Evolutionary conservation across 768 basidiomycete species (phyloP).

Genomic region (Suillus tomentosus): DNA sequence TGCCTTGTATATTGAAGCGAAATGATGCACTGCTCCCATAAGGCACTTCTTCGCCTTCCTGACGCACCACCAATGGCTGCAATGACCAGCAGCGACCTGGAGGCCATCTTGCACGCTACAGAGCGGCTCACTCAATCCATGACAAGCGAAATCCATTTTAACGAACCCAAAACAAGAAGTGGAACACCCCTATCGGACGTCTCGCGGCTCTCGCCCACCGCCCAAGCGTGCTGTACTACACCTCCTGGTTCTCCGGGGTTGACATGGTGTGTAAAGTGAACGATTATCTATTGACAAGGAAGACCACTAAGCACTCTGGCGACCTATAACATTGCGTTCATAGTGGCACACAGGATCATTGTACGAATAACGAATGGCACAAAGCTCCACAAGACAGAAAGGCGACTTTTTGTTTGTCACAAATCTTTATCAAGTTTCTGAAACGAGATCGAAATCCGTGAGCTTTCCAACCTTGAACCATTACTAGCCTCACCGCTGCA

Average conservation of each 20-base stretch:
- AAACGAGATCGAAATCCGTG: neutral
- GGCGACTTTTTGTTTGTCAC: neutral
- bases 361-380: neutral
- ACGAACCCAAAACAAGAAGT: neutral
- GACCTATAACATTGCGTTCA: neutral
- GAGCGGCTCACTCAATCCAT: neutral
- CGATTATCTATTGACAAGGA: neutral
- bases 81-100: neutral
- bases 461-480: neutral
- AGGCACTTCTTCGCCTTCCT: constrained; percentile 2
- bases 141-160: neutral
- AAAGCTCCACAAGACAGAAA: neutral
- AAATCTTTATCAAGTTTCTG: constrained; percentile 7
- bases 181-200: neutral
- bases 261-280: neutral
- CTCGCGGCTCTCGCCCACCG: neutral
- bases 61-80: neutral
- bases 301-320: neutral
- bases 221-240: neutral
- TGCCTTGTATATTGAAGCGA: neutral
- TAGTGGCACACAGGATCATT: neutral
- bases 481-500: neutral
- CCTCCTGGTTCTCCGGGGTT: neutral
- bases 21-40: constrained; percentile 7
- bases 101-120: neutral